These are phyloP conservation scores for Ulmus americana DNA, from an alignment of 331 rosid species.

Conservation along the genomic window DNA sequence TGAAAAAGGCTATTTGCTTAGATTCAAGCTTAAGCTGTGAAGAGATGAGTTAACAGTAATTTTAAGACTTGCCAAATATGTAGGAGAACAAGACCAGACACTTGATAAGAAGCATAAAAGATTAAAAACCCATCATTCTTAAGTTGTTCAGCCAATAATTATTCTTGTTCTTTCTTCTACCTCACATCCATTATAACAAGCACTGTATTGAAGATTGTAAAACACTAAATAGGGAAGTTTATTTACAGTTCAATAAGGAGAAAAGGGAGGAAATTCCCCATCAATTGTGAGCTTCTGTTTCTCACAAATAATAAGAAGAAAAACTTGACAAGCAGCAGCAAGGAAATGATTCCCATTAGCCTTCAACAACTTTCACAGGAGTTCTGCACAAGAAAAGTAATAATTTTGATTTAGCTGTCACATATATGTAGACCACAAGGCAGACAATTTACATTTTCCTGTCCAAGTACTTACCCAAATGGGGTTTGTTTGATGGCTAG, in stretches of 20 bases:
- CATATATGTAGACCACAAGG: neutral
- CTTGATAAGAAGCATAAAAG: too few relatives aligned
- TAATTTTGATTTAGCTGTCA: constrained; percentile 17
- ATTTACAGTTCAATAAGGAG: constrained; percentile 9
- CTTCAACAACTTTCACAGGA: constrained; percentile 77
- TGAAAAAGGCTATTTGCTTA: neutral
- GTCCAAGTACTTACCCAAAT: constrained; percentile 63
- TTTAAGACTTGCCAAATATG: too few relatives aligned
- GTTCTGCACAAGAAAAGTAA: constrained; percentile 46
- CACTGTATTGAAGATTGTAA: too few relatives aligned
- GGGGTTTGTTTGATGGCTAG: constrained; percentile 88
- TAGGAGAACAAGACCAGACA: too few relatives aligned
- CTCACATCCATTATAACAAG: too few relatives aligned
- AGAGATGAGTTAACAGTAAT: too few relatives aligned
- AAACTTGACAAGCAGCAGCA: constrained; percentile 11
- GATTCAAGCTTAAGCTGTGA: too few relatives aligned
- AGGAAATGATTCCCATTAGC: constrained; percentile 32
- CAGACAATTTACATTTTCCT: neutral
- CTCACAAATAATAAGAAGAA: neutral
- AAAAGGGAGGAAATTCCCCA: constrained; percentile 13
- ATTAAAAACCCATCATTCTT: too few relatives aligned
- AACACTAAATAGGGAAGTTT: constrained; percentile 3
- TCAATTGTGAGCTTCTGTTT: constrained; percentile 2
- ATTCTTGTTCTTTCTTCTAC: too few relatives aligned
- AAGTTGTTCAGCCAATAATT: too few relatives aligned